Base-by-base conservation (phyloP, 345 rosid species). In the Salix brachista region DNA sequence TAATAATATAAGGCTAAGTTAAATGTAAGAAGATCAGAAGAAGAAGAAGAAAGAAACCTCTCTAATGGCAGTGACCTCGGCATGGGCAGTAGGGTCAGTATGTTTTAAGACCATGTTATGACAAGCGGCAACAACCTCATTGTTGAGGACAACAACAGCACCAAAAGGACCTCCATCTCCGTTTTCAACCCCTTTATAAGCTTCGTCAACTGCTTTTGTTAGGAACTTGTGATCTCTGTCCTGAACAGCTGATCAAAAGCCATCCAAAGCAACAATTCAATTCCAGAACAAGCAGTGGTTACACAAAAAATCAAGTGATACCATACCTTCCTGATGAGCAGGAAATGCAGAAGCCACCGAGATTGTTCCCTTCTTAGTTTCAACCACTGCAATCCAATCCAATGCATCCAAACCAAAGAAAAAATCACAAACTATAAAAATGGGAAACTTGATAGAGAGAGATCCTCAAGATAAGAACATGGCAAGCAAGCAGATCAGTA, bases 141-240 rank as follows among this genome's bases (percentile, higher is more conserved):
- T 87, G 21, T 94, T 88, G 48, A 83, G 85, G 28, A 94, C 98
- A 75, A 94, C 90, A 26, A 94, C 96, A 6, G 98, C 98, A 23
- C 98, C 98, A 79, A 94, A 94, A 3, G 98, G 98, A 7, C 98
- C 92, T 70, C 98, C 98, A 73, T 94, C 91, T 76, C 95, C 93
- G 70, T 88, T 89, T 6, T 94, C 97, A 75, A 94, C 96, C 12
- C 97, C 97, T 71, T 89, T 92, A 77, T 94, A 94, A 21, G 98
- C 98, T 85, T 94, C 98, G 69, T 88, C 97, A 75, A 91, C 89
- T 73, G 97, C 98, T 83, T 80, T 81, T 13, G 87, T 84, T 70
- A 94, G 81, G 86, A 89, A 94, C 78, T 86, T 87, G 80, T 89
- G 93, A 77, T 94, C 98, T 72, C 94, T 89, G 65, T 90, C 91